Percentiles rank a stretch among this genome's conserved stretches.
phyloP scores from a whole-genome alignment of 2,329 filamentous ascomycete genomes.

The Fusarium praegraminearum region DNA sequence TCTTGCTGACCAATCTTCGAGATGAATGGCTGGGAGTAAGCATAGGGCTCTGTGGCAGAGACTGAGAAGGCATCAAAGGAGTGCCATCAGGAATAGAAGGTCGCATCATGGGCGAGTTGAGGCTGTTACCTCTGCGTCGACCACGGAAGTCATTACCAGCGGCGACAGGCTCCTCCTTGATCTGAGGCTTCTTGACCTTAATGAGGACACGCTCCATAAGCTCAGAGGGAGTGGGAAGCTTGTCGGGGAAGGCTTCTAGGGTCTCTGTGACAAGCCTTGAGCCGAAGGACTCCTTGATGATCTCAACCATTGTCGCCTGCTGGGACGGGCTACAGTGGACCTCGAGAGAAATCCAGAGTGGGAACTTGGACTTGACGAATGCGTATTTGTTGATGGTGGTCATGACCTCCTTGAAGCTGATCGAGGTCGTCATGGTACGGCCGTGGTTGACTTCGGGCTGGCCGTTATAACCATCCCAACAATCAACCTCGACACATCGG shows the following conservation, averaged over 20 bases:
- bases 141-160: conserved; percentile 53
- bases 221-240: conserved; percentile 86
- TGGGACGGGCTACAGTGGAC: conserved; percentile 90
- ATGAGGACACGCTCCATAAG: conserved; percentile 86
- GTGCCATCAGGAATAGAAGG: conserved; percentile 71
- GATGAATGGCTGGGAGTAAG: conserved; percentile 64
- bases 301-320: conserved; percentile 88
- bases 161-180: conserved; percentile 56
- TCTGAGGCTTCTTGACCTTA: conserved; percentile 87
- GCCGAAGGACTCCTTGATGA: conserved; percentile 87
- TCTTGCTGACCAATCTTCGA: conserved; percentile 63
- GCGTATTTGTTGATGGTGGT: conserved; percentile 95
- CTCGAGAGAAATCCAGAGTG: conserved; percentile 93
- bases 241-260: conserved; percentile 73
- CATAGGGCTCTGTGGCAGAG: conserved; percentile 66
- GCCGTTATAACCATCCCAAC: conserved; percentile 93
- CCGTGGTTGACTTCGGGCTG: conserved; percentile 93
- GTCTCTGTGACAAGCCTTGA: conserved; percentile 82
- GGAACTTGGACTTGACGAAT: conserved; percentile 87
- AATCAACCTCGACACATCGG: conserved; percentile 96
- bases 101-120: conserved; percentile 74
- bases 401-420: conserved; percentile 92
- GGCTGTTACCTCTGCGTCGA: conserved; percentile 73
- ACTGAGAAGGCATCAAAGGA: conserved; percentile 61
- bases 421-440: conserved; percentile 86